Evolutionary conservation across 1,284 basidiomycete genomes (phyloP), one percentile per base, ranked within the genome.

Genomic region (Irpex sp.): DNA sequence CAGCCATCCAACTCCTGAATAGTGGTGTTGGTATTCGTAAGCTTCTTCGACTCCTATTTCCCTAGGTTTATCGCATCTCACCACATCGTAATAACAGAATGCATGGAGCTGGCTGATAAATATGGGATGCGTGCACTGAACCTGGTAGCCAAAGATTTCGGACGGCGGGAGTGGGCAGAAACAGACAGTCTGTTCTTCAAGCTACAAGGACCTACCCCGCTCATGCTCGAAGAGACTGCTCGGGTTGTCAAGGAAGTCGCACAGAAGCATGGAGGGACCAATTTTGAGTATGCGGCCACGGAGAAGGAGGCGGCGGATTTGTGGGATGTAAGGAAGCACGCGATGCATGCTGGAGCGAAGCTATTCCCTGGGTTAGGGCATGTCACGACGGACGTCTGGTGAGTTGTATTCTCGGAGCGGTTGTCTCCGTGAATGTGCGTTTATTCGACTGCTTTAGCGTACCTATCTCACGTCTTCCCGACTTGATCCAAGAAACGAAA

Each of bases 321-420:
- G 9, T 99, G 97, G 97, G 83, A 87, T 66, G 95, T 96, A 69
- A 81, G 97, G 64, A 99, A 98, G 86, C 94, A 94, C 67, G 95
- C 93, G 6, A 85, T 93, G 58, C 95, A 92, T 84, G 87, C 90
- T 10, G 90, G 91, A 1, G 77, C 96, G 76, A 91, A 91, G 68
- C 80, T 94, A 54, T 89, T 22, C 59, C 65, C 27, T 15, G 42
- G 58, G 66, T 4, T 42, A 18, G 90, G 90, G 7, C 91, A 90
- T 6, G 82, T 85, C 2, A 88, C 84, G 92, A 97, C 96, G 24
- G 96, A 97, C 82, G 94, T 96, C 63, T 96, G 95, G 94, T 95
- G 70, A 68, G 91, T 82, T 62, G 18, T 20, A 9, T 32, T n/a
- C 38, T 13, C 38, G 24, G 15, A 9, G 49, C 27, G n/a, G 18